A percentile compares a stretch with the other conserved stretches of the same genome.
Conservation (phyloP, 495 filamentous ascomycete species). For the Thermothielavioides terrestris region DNA sequence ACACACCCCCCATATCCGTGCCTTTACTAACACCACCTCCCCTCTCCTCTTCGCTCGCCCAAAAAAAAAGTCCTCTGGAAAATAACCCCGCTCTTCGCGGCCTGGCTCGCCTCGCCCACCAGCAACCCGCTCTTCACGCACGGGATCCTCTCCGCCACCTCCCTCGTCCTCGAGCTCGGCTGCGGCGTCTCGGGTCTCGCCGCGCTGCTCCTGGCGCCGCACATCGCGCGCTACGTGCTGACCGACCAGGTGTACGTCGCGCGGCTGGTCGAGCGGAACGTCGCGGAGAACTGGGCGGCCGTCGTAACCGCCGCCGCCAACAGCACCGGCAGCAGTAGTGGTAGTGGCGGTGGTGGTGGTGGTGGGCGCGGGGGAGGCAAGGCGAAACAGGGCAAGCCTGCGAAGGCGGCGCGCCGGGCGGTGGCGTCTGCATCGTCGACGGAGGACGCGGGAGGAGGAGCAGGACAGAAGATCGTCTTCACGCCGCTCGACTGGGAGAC, state of each 20-base stretch:
- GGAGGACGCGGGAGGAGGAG: no score
- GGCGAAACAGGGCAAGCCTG: no score
- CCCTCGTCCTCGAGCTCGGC: conserved; percentile 71
- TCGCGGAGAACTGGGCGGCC: conserved; percentile 60
- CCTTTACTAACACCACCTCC: neutral
- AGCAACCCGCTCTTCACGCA: conserved; percentile 55
- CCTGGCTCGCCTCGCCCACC: conserved; percentile 64
- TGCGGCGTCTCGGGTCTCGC: conserved; percentile 76
- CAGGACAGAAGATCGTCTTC: conserved; percentile 31
- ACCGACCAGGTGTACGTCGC: conserved; percentile 86
- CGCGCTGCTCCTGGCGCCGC: conserved; percentile 53
- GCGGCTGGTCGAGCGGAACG: conserved; percentile 63
- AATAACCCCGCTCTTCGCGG: conserved; percentile 76
- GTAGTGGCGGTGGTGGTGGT: no score
- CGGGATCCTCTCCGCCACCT: conserved; percentile 44
- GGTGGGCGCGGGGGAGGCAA: no score
- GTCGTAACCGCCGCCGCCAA: neutral
- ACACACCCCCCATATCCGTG: neutral
- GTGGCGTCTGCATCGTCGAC: no score
- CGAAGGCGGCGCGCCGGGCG: no score
- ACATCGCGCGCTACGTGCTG: conserved; percentile 58
- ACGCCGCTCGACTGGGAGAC: conserved; percentile 64
- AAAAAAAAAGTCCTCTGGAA: conserved; percentile 87
- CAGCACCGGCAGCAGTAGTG: no score
- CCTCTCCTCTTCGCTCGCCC: no score